phyloP scores from a whole-genome alignment of 2,329 filamentous ascomycete species.

The Aspergillus flavus region DNA sequence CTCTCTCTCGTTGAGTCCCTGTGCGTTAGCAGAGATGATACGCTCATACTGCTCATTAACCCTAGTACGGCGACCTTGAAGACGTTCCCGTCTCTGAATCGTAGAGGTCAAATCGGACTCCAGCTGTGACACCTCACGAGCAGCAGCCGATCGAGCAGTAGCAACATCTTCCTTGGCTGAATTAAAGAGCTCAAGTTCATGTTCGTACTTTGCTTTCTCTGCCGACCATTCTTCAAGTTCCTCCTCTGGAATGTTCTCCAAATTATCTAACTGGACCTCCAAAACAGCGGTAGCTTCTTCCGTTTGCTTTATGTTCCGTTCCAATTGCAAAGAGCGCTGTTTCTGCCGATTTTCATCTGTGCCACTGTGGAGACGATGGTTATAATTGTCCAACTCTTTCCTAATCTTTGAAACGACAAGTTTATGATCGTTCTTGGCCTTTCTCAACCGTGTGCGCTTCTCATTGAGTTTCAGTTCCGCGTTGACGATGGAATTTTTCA shows the following conservation, averaged over 20 bases:
- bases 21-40: slow-evolving; percentile 60
- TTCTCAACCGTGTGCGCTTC: slow-evolving; percentile 60
- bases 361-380: slow-evolving; percentile 59
- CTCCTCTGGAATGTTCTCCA: slow-evolving; percentile 60
- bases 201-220: slow-evolving; percentile 58
- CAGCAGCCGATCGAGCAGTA: slow-evolving; percentile 52
- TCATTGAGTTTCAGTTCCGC: slow-evolving; percentile 64
- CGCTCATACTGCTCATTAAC: slow-evolving; percentile 65
- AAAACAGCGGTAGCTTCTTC: slow-evolving; percentile 63
- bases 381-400: slow-evolving; percentile 63
- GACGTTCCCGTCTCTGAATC: slow-evolving; percentile 62
- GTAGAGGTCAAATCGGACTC: slow-evolving; percentile 56
- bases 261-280: slow-evolving; percentile 55
- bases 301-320: slow-evolving; percentile 64
- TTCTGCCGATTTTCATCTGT: slow-evolving; percentile 65
- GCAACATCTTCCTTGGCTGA: slow-evolving; percentile 55
- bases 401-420: slow-evolving; percentile 59
- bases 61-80: slow-evolving; percentile 59
- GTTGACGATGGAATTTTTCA: slow-evolving; percentile 66
- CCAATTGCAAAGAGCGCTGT: slow-evolving; percentile 63
- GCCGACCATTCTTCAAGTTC: slow-evolving; percentile 56
- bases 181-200: slow-evolving; percentile 55
- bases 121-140: slow-evolving; percentile 55
- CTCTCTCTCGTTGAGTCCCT: slow-evolving; percentile 59
- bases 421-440: slow-evolving; percentile 64